phyloP scores from a whole-genome alignment of 805 yeast genomes.

The Myxozyma geophila region DNA sequence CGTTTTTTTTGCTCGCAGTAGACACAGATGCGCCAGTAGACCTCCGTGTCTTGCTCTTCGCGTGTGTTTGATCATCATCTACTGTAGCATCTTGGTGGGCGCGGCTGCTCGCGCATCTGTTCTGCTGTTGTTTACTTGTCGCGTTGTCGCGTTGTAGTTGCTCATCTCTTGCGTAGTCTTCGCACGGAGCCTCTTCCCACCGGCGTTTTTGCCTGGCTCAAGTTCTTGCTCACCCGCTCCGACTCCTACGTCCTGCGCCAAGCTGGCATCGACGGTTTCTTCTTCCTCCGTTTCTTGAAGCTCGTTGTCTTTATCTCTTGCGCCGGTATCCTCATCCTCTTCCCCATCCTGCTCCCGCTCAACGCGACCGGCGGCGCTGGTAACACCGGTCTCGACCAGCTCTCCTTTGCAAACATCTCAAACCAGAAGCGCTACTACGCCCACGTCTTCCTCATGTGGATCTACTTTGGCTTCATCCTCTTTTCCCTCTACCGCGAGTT shows the following conservation, averaged over 20 bases:
- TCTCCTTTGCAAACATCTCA: conserved; percentile 79
- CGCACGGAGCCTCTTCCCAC: conserved; percentile 73
- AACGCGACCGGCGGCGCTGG: conserved; percentile 68
- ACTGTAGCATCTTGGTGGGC: not conserved
- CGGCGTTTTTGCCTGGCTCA: conserved; percentile 74
- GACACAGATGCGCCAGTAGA: not conserved
- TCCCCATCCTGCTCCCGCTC: conserved; percentile 78
- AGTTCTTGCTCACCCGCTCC: conserved; percentile 64
- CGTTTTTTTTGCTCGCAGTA: not conserved
- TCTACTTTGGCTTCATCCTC: conserved; percentile 69
- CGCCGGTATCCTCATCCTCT: conserved; percentile 58
- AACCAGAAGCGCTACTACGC: conserved; percentile 73
- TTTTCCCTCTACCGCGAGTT: conserved; percentile 83
- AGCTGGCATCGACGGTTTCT: conserved; percentile 93
- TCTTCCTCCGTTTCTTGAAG: conserved; percentile 78
- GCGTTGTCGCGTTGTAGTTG: not conserved
- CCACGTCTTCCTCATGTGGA: conserved; percentile 81
- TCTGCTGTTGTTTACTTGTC: not conserved
- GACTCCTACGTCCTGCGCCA: conserved; percentile 79
- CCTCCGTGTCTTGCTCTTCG: not conserved
- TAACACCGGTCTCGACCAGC: conserved; percentile 69
- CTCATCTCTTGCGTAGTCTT: conserved; percentile 15
- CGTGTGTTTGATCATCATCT: not conserved
- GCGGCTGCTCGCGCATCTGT: not conserved
- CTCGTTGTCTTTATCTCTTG: conserved; percentile 59